These are phyloP conservation scores for Pyrenula massariospora DNA, from an alignment of 495 filamentous ascomycete genomes.

Conservation along the genomic window DNA sequence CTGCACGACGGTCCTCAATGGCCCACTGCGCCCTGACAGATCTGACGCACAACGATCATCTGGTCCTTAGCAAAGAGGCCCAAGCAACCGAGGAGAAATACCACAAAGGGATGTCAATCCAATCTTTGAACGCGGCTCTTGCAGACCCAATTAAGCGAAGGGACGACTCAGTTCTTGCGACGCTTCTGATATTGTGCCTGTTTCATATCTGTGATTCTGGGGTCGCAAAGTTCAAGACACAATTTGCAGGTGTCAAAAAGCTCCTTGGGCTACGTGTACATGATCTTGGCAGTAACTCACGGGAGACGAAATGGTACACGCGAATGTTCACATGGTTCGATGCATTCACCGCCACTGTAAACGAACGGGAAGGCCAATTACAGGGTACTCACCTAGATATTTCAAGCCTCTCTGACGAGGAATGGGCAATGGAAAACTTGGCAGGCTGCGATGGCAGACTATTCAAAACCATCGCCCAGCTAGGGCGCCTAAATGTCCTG, in stretches of 20 bases:
- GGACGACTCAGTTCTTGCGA: slow-evolving; percentile 82
- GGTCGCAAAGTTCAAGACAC: slow-evolving; percentile 81
- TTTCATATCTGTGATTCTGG: slow-evolving; percentile 92
- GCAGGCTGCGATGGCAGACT: slow-evolving; percentile 76
- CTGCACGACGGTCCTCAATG: slow-evolving; percentile 36
- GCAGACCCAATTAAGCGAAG: slow-evolving; percentile 59
- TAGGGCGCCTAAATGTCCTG: slow-evolving; percentile 80
- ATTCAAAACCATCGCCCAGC: slow-evolving; percentile 64
- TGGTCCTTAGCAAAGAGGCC: slow-evolving; percentile 20
- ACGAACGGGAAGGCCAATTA: slow-evolving; percentile 85
- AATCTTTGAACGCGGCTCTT: slow-evolving; percentile 70
- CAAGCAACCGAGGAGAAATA: slow-evolving; percentile 60
- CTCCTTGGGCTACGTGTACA: slow-evolving; percentile 68
- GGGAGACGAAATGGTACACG: slow-evolving; percentile 81
- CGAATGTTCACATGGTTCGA: slow-evolving; percentile 95
- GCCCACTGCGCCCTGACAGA: slow-evolving; percentile 36
- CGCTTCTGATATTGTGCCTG: slow-evolving; percentile 76
- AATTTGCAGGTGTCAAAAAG: slow-evolving; percentile 90
- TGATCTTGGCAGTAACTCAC: slow-evolving; percentile 43
- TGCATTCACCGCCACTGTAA: slow-evolving; percentile 84
- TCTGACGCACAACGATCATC: slow-evolving; percentile 22
- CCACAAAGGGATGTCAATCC: slow-evolving; percentile 72
- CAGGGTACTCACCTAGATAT: slow-evolving; percentile 57
- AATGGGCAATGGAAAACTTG: slow-evolving; percentile 75
- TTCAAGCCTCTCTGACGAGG: slow-evolving; percentile 51